A percentile compares a stretch with the other conserved stretches of the same genome.
Evolutionary conservation across 2,329 filamentous ascomycete species (phyloP).

Genomic region (Ophiostoma australiae): DNA sequence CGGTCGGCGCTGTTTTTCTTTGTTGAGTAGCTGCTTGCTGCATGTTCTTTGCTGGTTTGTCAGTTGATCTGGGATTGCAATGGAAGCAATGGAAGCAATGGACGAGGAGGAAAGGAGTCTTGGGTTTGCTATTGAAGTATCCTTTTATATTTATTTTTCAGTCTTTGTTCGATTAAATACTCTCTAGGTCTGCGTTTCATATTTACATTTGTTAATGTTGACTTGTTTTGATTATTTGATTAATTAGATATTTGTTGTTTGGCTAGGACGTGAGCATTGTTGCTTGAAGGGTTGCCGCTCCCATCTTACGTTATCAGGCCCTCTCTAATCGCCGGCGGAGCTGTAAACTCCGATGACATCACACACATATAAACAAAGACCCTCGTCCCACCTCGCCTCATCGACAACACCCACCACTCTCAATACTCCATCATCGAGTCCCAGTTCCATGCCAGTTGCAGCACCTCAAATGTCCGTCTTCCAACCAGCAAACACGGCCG

Average conservation of each 20-base stretch:
- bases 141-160: neutral
- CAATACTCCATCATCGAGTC: neutral
- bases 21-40: neutral
- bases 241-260: too few species aligned
- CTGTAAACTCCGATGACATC: slow-evolving; percentile 12
- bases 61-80: slow-evolving; percentile 1
- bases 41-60: neutral
- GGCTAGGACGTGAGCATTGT: too few species aligned
- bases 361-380: slow-evolving; percentile 5
- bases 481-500: slow-evolving; percentile 54
- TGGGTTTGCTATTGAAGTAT: neutral
- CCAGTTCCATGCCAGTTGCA: neutral
- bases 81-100: neutral
- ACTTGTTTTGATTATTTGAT: neutral
- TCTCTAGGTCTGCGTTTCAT: slow-evolving; percentile 1
- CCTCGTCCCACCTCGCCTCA: neutral
- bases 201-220: neutral
- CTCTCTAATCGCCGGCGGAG: neutral
- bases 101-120: slow-evolving; percentile 14
- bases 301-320: neutral
- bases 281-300: neutral
- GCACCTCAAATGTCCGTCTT: slow-evolving; percentile 39
- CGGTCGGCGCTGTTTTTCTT: too few species aligned
- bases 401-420: neutral
- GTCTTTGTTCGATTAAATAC: neutral